Evolutionary conservation across 768 basidiomycete genomes (phyloP).

Genomic region (Leccinum broughii): DNA sequence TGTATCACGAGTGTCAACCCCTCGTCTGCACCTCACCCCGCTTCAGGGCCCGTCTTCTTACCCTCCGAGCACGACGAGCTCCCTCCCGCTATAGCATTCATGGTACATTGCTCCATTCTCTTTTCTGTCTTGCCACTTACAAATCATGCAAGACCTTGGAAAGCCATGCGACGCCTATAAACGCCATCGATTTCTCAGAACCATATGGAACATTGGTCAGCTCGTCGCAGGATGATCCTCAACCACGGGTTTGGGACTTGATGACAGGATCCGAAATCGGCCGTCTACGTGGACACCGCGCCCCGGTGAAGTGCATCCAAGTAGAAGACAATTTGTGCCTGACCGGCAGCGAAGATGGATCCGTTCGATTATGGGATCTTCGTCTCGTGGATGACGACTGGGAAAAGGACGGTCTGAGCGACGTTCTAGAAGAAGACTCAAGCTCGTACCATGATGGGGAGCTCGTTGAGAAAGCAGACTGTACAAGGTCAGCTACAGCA

Average conservation of each 20-base stretch:
- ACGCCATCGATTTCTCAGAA: conserved; percentile 92
- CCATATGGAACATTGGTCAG: conserved; percentile 94
- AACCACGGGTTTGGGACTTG: conserved; percentile 94
- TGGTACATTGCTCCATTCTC: conserved; percentile 52
- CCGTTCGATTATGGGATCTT: conserved; percentile 88
- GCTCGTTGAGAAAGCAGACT: conserved; percentile 38
- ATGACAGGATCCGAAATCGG: conserved; percentile 87
- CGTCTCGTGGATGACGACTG: conserved; percentile 76
- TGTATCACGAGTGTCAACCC: neutral
- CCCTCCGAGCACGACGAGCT: conserved; percentile 97
- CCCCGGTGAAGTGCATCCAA: conserved; percentile 85
- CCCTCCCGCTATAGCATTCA: conserved; percentile 93
- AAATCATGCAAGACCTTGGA: conserved; percentile 66
- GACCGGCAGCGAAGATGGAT: conserved; percentile 88
- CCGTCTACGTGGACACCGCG: conserved; percentile 76
- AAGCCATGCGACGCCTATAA: conserved; percentile 78
- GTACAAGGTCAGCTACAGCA: conserved; percentile 40
- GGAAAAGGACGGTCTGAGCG: conserved; percentile 54
- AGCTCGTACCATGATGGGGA: conserved; percentile 35
- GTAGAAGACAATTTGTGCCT: conserved; percentile 90
- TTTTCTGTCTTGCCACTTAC: conserved; percentile 6
- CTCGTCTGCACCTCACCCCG: conserved; percentile 6
- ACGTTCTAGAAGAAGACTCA: conserved; percentile 66
- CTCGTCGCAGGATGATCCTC: conserved; percentile 80
- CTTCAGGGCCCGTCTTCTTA: conserved; percentile 85